Evolutionary conservation across 768 basidiomycete species (phyloP).

Genomic region (Lactarius hatsudake): DNA sequence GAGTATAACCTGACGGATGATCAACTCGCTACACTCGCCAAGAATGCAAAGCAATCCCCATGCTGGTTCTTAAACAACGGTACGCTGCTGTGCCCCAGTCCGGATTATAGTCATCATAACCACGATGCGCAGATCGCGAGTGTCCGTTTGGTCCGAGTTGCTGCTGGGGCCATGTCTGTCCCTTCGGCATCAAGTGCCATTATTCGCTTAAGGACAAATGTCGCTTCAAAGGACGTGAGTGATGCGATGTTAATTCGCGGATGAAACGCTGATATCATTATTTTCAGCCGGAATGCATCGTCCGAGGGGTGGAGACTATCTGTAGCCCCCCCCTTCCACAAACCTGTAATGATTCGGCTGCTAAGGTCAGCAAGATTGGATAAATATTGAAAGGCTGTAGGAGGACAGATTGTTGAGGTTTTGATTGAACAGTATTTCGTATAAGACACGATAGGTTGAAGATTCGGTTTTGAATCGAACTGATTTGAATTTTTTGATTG

Average conservation of each 20-base stretch:
- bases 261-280: not conserved
- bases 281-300: slow-evolving; percentile 43
- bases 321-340: not conserved
- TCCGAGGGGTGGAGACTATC: slow-evolving; percentile 21
- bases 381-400: not conserved
- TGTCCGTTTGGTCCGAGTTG: slow-evolving; percentile 76
- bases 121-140: slow-evolving; percentile 47
- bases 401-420: not conserved
- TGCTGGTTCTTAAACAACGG: slow-evolving; percentile 84
- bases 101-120: not conserved
- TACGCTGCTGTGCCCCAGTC: slow-evolving; percentile 30
- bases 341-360: not conserved
- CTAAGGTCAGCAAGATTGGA: slow-evolving; percentile 7
- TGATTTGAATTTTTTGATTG: slow-evolving; percentile 28
- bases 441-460: slow-evolving; percentile 4
- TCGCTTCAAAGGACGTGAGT: slow-evolving; percentile 77
- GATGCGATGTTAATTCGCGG: not conserved
- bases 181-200: slow-evolving; percentile 55
- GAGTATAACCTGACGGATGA: slow-evolving; percentile 71
- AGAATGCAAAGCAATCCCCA: slow-evolving; percentile 80
- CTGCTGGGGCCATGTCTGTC: slow-evolving; percentile 84
- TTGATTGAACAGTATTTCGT: slow-evolving; percentile 11
- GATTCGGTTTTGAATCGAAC: slow-evolving; percentile 15
- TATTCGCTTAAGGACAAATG: slow-evolving; percentile 79
- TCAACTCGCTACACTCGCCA: slow-evolving; percentile 66